Base-by-base conservation (phyloP, 768 basidiomycete species). In the Macrolepiota fuliginosa region DNA sequence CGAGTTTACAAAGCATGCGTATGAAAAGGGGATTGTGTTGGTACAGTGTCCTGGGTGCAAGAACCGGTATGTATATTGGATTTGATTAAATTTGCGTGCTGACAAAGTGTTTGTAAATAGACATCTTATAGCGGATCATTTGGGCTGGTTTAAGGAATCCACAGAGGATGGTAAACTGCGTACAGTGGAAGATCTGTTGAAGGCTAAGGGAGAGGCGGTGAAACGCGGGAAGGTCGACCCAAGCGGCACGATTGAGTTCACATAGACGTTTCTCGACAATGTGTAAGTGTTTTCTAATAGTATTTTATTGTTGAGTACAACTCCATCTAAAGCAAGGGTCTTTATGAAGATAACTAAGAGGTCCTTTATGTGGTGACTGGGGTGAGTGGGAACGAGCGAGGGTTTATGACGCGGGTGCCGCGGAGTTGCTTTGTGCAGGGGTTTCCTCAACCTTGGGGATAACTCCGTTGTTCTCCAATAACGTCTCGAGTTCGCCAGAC, bases 31-130 rank as follows among this genome's bases (percentile, higher is more conserved):
- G 0, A 87, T 98, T 55, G 96, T 98, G 2, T 78, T 99, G 27
- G 84, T 97, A 1, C 84, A 95, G 70, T 99, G 96, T 76, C 95
- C 96, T 1, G 83, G 83, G 13, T 99, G 96, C 72, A 86, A 90
- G 67, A 93, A 91, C 68, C 78, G 96, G 91, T 94, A 24, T 25
- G 58, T 62, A 22, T 46, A 15, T 32, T 32, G 42, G 9, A 19
- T 12, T 55, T 24, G 12, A 51, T 45, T 19, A n/a, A 54, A 12
- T 15, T 36, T 35, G 36, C 22, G 35, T 19, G 54, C 53, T 58
- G 24, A 45, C 49, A 47, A 25, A 52, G 42, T 3, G n/a, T 46
- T 24, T 29, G 36, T 19, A 58, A 37, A 24, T 63, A 92, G 91
- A 32, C 91, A 93, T 72, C 76, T 95, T 10, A 92, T 94, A 65